A percentile compares a stretch with the other conserved stretches of the same genome.
phyloP scores from a whole-genome alignment of 2,329 filamentous ascomycete species.

The Penicillium sp. region DNA sequence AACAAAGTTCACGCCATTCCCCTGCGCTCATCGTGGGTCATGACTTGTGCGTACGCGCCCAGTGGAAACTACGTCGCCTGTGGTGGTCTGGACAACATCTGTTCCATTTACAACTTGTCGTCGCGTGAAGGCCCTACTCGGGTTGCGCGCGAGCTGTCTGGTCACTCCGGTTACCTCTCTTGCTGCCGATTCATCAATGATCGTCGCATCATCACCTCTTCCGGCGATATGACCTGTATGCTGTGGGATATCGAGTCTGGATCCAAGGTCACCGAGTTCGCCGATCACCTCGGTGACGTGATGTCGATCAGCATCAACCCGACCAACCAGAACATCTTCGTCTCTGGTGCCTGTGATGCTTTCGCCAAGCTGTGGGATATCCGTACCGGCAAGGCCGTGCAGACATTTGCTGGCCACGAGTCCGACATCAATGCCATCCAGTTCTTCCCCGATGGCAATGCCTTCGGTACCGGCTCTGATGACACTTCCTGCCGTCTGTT shows the following conservation, averaged over 20 bases:
- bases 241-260: constrained; percentile 99
- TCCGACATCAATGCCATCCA: constrained; percentile 99
- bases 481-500: constrained; percentile 97
- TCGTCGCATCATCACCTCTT: constrained; percentile 94
- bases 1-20: constrained; percentile 99
- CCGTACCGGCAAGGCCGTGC: constrained; percentile 93
- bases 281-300: constrained; percentile 95
- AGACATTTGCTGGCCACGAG: constrained; percentile 97
- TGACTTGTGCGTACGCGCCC: constrained; percentile 98
- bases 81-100: constrained; percentile 98
- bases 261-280: constrained; percentile 95
- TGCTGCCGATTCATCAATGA: constrained; percentile 99
- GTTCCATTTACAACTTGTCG: constrained; percentile 98
- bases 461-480: constrained; percentile 96
- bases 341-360: constrained; percentile 97
- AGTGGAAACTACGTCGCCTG: constrained; percentile 98
- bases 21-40: constrained; percentile 96
- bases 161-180: constrained; percentile 94
- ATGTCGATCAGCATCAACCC: constrained; percentile 99
- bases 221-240: constrained; percentile 99
- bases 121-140: constrained; percentile 95
- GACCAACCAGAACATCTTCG: constrained; percentile 98
- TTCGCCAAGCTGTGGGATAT: constrained; percentile 99
- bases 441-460: constrained; percentile 98
- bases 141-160: constrained; percentile 91